Conservation (phyloP, 2,329 filamentous ascomycete genomes). For the Aspergillus fischeri region DNA sequence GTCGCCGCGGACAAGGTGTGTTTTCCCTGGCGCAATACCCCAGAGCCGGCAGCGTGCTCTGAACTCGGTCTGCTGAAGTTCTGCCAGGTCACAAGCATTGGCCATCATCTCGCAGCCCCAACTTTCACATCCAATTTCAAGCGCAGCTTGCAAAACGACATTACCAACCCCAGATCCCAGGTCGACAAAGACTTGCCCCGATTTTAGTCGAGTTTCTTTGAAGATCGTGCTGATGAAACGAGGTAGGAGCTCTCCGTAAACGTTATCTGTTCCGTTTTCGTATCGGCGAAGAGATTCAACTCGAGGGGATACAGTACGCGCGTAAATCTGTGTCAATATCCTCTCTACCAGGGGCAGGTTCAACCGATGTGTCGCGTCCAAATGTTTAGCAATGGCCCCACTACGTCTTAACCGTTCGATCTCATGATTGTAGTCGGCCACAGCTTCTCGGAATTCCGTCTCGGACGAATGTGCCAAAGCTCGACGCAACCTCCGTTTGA, state of each 20-base stretch:
- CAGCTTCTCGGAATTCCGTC: conserved; percentile 66
- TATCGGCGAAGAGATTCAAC: conserved; percentile 82
- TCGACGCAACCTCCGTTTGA: conserved; percentile 72
- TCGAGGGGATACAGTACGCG: conserved; percentile 84
- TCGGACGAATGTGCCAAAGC: conserved; percentile 65
- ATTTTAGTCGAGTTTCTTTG: conserved; percentile 70
- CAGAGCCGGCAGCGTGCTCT: conserved; percentile 79
- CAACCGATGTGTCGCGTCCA: conserved; percentile 65
- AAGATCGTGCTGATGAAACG: conserved; percentile 82
- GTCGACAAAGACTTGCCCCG: conserved; percentile 85
- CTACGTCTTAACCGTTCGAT: conserved; percentile 63
- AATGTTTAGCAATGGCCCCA: conserved; percentile 67
- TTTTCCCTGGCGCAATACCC: conserved; percentile 75
- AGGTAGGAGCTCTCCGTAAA: conserved; percentile 88
- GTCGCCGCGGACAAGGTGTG: conserved; percentile 77
- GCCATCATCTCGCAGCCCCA: conserved; percentile 97
- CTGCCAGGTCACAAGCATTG: conserved; percentile 78
- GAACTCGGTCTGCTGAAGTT: conserved; percentile 78
- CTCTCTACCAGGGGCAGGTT: conserved; percentile 70
- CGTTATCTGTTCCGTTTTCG: conserved; percentile 84
- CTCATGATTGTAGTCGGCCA: conserved; percentile 72
- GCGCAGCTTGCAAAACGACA: conserved; percentile 86
- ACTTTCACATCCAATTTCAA: conserved; percentile 89
- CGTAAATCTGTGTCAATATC: conserved; percentile 83
- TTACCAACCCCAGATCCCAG: conserved; percentile 95